Percentiles rank a stretch among this genome's conserved stretches.
Conservation (phyloP, 768 basidiomycete genomes). For the Russula sp. region DNA sequence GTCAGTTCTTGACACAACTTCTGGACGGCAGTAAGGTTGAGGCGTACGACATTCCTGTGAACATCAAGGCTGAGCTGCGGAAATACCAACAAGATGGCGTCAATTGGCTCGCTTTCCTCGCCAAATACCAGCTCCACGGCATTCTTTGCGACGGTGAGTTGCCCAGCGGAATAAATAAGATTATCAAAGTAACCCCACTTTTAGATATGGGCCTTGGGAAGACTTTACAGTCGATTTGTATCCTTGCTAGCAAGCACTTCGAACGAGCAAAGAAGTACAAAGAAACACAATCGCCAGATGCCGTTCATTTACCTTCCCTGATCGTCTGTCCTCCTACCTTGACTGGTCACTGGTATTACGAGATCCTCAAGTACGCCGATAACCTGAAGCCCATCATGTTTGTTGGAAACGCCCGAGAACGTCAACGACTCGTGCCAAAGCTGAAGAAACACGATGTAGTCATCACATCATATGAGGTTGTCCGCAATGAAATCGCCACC, state of each 20-base stretch:
- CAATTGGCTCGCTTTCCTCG: conserved; percentile 97
- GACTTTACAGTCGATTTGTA: conserved; percentile 96
- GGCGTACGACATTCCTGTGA: conserved; percentile 77
- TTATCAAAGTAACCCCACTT: conserved; percentile 11
- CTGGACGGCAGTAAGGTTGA: conserved; percentile 95
- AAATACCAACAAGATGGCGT: conserved; percentile 99
- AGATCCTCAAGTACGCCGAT: conserved; percentile 87
- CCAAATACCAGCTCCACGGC: conserved; percentile 96
- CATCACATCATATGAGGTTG: conserved; percentile 96
- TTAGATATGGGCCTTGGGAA: conserved; percentile 99
- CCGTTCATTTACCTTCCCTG: conserved; percentile 85
- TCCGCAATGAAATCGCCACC: conserved; percentile 84
- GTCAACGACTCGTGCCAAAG: conserved; percentile 58
- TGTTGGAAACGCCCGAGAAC: conserved; percentile 80
- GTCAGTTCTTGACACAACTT: conserved; percentile 88
- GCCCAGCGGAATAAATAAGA: neutral
- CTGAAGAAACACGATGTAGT: conserved; percentile 79
- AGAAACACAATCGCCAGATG: conserved; percentile 62
- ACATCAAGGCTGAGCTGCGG: conserved; percentile 88
- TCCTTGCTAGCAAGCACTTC: conserved; percentile 87
- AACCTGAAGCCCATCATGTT: conserved; percentile 83
- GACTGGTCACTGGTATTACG: conserved; percentile 99
- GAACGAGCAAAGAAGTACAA: conserved; percentile 71
- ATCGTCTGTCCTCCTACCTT: conserved; percentile 97
- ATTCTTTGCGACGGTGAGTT: conserved; percentile 91